phyloP scores from a whole-genome alignment of 257 asterid genomes.

The Solanum dulcamara region DNA sequence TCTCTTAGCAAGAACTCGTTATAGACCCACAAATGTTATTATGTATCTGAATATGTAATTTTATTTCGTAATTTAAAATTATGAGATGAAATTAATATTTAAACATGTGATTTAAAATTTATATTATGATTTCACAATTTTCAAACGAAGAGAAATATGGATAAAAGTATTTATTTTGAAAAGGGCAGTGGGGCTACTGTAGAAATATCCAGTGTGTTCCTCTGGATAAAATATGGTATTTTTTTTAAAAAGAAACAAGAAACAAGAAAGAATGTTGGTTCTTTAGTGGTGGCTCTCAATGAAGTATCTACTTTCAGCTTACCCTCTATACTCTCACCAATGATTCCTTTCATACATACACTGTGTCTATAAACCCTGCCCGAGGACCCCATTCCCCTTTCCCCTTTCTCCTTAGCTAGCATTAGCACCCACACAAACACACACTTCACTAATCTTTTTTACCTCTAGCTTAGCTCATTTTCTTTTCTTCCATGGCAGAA shows the following conservation, averaged over 20 bases:
- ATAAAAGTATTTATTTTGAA: too few species aligned
- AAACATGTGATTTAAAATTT: too few species aligned
- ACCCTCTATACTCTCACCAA: neutral
- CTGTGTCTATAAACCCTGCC: neutral
- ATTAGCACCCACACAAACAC: neutral
- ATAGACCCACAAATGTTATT: too few species aligned
- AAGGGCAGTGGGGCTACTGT: too few species aligned
- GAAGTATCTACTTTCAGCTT: neutral
- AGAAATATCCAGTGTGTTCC: neutral
- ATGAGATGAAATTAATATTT: too few species aligned
- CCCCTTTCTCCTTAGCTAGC: neutral
- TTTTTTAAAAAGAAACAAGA: neutral
- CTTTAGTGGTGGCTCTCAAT: constrained; percentile 5
- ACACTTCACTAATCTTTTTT: neutral
- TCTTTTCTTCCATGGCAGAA: constrained; percentile 13
- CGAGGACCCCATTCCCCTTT: neutral
- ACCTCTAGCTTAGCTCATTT: neutral
- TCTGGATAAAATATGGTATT: neutral
- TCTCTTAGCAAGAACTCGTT: too few species aligned
- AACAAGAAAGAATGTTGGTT: constrained; percentile 26
- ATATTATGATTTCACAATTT: too few species aligned
- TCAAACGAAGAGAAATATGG: too few species aligned
- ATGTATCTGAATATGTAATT: too few species aligned
- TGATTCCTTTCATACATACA: neutral
- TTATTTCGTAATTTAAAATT: too few species aligned